These are phyloP conservation scores for Trichoderma koningiopsis DNA, from an alignment of 2,329 filamentous ascomycete species.

Conservation along the genomic window DNA sequence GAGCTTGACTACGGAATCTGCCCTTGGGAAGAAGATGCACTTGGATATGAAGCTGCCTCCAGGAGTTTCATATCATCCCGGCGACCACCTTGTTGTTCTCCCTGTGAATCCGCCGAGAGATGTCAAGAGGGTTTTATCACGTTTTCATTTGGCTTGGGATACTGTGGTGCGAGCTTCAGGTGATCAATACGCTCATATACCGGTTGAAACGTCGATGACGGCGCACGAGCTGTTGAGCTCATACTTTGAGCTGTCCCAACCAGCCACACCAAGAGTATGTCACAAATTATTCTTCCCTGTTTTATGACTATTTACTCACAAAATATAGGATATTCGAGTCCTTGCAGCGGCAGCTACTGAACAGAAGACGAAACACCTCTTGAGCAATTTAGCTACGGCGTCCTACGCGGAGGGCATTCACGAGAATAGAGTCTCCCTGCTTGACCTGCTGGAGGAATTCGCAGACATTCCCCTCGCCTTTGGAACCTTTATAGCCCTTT, in stretches of 20 bases:
- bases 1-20: constrained; percentile 50
- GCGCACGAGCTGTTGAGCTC: constrained; percentile 62
- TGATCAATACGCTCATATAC: constrained; percentile 50
- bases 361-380: constrained; percentile 35
- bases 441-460: constrained; percentile 64
- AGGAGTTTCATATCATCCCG: constrained; percentile 62
- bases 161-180: constrained; percentile 53
- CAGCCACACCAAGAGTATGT: constrained; percentile 63
- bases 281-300: background rate
- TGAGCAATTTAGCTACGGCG: constrained; percentile 43
- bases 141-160: constrained; percentile 67
- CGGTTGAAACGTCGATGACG: constrained; percentile 56
- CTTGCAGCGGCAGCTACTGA: constrained; percentile 37
- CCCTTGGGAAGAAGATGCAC: constrained; percentile 53
- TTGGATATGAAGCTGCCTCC: constrained; percentile 65
- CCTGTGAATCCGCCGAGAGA: constrained; percentile 64
- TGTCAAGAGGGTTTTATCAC: constrained; percentile 61
- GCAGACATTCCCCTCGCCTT: constrained; percentile 57
- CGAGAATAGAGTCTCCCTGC: constrained; percentile 54
- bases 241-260: constrained; percentile 70
- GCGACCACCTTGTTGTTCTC: constrained; percentile 71
- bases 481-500: constrained; percentile 61
- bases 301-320: constrained; percentile 2
- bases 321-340: constrained; percentile 38
- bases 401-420: constrained; percentile 45